Conservation (phyloP, 164 flowering plant genomes). For the Platanus orientalis region DNA sequence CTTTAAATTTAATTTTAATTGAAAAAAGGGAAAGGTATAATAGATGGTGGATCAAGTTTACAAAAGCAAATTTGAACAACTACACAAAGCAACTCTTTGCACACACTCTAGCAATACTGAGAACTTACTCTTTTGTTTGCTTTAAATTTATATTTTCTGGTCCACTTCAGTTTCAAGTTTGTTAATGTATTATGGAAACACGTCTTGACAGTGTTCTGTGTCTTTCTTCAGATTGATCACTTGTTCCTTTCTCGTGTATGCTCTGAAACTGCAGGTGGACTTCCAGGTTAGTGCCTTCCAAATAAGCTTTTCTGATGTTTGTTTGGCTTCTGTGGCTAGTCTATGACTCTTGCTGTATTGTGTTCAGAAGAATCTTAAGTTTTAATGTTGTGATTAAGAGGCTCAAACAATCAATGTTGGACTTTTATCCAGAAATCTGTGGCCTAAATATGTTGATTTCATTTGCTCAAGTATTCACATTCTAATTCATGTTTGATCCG, state of each 20-base stretch:
- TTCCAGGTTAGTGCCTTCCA: slow-evolving; percentile 64
- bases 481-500: neutral
- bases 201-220: neutral
- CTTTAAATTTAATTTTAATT: too few relatives aligned
- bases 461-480: neutral
- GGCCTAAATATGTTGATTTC: neutral
- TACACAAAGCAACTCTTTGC: too few relatives aligned
- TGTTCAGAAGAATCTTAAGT: neutral
- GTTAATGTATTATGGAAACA: neutral
- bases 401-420: neutral
- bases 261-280: slow-evolving; percentile 99
- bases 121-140: neutral
- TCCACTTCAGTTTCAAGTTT: slow-evolving; percentile 3
- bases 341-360: neutral
- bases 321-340: neutral
- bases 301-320: neutral
- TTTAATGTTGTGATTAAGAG: neutral
- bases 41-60: too few relatives aligned
- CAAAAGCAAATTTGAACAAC: too few relatives aligned
- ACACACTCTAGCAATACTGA: neutral
- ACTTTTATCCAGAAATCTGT: too few relatives aligned
- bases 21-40: too few relatives aligned
- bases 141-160: neutral
- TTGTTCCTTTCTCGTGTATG: slow-evolving; percentile 93
- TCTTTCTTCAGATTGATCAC: slow-evolving; percentile 82